phyloP scores from a whole-genome alignment of 768 basidiomycete genomes.

The Neoboletus subvelutipes region DNA sequence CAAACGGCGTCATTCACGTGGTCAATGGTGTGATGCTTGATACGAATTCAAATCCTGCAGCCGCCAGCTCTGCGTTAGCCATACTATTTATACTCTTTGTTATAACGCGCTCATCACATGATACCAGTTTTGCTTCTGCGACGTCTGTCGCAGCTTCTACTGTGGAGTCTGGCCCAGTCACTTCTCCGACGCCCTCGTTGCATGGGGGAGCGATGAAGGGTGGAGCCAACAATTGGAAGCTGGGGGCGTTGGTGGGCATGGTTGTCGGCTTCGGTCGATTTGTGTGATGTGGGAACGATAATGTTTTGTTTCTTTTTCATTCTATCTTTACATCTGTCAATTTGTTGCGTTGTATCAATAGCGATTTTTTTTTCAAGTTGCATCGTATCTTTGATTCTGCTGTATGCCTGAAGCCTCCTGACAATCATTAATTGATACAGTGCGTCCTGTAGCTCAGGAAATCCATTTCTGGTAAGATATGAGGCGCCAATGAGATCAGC shows the following conservation, averaged over 20 bases:
- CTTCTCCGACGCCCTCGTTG: constrained; percentile 14
- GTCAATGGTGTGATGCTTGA: constrained; percentile 55
- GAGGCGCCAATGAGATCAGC: not conserved
- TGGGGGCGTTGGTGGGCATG: constrained; percentile 4
- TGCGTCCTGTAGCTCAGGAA: not conserved
- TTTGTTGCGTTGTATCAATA: constrained; percentile 1
- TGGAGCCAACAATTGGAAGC: not conserved
- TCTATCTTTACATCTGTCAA: not conserved
- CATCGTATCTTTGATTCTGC: not conserved
- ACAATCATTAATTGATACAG: not conserved
- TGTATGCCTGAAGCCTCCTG: not conserved
- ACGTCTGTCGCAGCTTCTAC: constrained; percentile 42
- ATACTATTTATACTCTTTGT: not conserved
- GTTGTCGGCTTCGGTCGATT: constrained; percentile 4
- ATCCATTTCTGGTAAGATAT: constrained; percentile 22
- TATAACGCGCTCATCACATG: not conserved
- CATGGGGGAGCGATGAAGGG: not conserved
- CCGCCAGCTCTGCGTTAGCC: constrained; percentile 56
- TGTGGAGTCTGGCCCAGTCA: constrained; percentile 44
- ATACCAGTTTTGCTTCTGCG: constrained; percentile 41
- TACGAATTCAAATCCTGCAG: constrained; percentile 38
- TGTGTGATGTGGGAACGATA: constrained; percentile 5
- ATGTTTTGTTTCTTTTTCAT: not conserved
- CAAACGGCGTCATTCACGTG: constrained; percentile 71
- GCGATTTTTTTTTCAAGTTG: not conserved